phyloP scores from a whole-genome alignment of 2,329 filamentous ascomycete genomes.

The Apiospora hydei region DNA sequence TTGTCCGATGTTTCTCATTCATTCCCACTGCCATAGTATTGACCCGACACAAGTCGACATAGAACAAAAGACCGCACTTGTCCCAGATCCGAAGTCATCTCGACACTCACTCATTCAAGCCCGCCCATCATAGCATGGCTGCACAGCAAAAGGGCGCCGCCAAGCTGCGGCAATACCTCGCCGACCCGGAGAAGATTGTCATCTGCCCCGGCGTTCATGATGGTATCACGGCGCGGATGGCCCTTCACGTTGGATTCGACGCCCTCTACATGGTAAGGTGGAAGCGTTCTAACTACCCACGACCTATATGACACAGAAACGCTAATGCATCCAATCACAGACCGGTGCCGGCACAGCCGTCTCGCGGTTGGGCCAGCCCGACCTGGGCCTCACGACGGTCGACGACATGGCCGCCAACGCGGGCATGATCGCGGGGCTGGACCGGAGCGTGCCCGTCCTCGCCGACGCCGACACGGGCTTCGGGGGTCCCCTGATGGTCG shows the following conservation, averaged over 20 bases:
- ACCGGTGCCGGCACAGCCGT: slow-evolving; percentile 37
- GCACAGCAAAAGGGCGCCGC: slow-evolving; percentile 37
- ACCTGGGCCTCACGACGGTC: slow-evolving; percentile 67
- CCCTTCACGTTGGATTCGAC: slow-evolving; percentile 68
- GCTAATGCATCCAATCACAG: slow-evolving; percentile 26
- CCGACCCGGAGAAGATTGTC: slow-evolving; percentile 51
- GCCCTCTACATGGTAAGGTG: slow-evolving; percentile 70
- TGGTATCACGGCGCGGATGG: slow-evolving; percentile 70
- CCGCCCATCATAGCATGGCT: neutral
- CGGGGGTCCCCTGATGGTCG: slow-evolving; percentile 60
- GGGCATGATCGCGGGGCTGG: slow-evolving; percentile 68
- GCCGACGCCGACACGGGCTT: slow-evolving; percentile 68
- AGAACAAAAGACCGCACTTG: neutral
- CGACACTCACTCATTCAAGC: neutral
- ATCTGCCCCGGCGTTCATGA: slow-evolving; percentile 73
- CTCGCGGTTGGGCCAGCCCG: slow-evolving; percentile 66
- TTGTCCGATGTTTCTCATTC: neutral
- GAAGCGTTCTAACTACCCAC: neutral
- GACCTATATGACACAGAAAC: neutral
- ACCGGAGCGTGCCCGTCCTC: slow-evolving; percentile 63
- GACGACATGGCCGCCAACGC: slow-evolving; percentile 70
- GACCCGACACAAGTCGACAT: neutral
- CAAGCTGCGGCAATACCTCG: slow-evolving; percentile 50
- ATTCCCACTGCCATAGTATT: neutral
- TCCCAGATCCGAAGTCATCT: neutral